Percentiles rank a stretch among this genome's conserved stretches.
Conservation (phyloP, 495 filamentous ascomycete species). For the Hyaloscypha finlandica region DNA sequence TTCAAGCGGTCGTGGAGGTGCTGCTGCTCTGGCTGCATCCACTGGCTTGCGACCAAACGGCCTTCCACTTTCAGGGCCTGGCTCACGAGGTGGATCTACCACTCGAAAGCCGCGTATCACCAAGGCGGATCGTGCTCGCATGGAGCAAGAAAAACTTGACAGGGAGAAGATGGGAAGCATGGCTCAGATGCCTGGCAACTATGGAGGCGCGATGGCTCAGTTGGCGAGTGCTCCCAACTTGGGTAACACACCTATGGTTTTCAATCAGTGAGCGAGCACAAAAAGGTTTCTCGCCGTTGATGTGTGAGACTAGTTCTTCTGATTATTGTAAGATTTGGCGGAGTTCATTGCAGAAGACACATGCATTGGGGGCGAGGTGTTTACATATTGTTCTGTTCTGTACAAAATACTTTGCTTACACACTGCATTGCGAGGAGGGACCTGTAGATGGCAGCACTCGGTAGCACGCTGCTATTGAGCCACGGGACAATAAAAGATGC, state of each 20-base stretch:
- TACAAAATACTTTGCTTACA: slow-evolving; percentile 12
- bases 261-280: slow-evolving; percentile 25
- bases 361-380: slow-evolving; percentile 9
- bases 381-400: slow-evolving; percentile 5
- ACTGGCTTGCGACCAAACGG: slow-evolving; percentile 34
- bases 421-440: slow-evolving; percentile 20
- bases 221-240: slow-evolving; percentile 30
- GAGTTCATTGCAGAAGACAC: slow-evolving; percentile 1
- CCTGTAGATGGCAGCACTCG: slow-evolving; percentile 1
- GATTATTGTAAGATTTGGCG: slow-evolving; percentile 17
- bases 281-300: neutral
- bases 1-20: slow-evolving; percentile 38
- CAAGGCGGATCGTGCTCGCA: slow-evolving; percentile 66
- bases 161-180: slow-evolving; percentile 54
- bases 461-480: neutral
- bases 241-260: slow-evolving; percentile 35
- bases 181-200: slow-evolving; percentile 26
- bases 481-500: neutral
- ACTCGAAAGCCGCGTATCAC: slow-evolving; percentile 77
- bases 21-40: slow-evolving; percentile 40
- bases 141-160: slow-evolving; percentile 72
- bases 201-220: slow-evolving; percentile 27
- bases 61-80: slow-evolving; percentile 55
- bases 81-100: slow-evolving; percentile 74
- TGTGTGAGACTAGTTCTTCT: slow-evolving; percentile 9